These are phyloP conservation scores for Mitosporidium daphniae DNA, from an alignment of 371 early-diverging fungal genomes.

Conservation along the genomic window DNA sequence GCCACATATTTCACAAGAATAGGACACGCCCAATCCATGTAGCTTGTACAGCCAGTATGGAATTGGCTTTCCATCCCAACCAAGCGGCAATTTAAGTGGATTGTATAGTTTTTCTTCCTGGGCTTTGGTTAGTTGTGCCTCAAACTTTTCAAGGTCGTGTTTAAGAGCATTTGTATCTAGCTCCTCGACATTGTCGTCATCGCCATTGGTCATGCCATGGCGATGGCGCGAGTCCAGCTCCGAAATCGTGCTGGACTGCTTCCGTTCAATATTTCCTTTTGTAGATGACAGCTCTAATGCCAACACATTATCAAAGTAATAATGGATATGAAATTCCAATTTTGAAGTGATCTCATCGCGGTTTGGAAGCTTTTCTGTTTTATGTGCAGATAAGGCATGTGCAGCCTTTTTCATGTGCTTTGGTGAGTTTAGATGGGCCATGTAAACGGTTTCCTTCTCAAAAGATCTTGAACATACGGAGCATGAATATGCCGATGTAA, in stretches of 20 bases:
- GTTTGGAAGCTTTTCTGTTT: constrained; percentile 1
- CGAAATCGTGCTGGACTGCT: constrained; percentile 54
- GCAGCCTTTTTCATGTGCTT: constrained; percentile 48
- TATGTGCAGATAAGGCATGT: constrained; percentile 8
- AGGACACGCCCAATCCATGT: constrained; percentile 69
- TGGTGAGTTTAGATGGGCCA: constrained; percentile 39
- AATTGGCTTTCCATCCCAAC: constrained; percentile 94
- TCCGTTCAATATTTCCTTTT: constrained; percentile 42
- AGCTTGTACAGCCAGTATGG: constrained; percentile 91
- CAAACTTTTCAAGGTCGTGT: too few species aligned
- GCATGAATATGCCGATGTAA: neutral
- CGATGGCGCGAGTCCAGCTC: neutral
- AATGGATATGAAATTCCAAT: constrained; percentile 1
- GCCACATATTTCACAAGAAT: constrained; percentile 84
- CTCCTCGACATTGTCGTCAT: constrained; percentile 23
- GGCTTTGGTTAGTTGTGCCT: constrained; percentile 35
- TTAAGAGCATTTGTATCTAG: too few species aligned
- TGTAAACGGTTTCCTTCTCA: constrained; percentile 36
- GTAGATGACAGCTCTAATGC: constrained; percentile 27
- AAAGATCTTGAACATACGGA: constrained; percentile 25
- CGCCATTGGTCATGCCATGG: constrained; percentile 6
- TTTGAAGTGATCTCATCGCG: constrained; percentile 2
- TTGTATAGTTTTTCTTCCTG: constrained; percentile 64
- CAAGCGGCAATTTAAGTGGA: constrained; percentile 67
- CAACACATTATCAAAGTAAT: constrained; percentile 10